Base-by-base conservation (phyloP, 2,329 filamentous ascomycete genomes). In the Ascochyta rabiei region DNA sequence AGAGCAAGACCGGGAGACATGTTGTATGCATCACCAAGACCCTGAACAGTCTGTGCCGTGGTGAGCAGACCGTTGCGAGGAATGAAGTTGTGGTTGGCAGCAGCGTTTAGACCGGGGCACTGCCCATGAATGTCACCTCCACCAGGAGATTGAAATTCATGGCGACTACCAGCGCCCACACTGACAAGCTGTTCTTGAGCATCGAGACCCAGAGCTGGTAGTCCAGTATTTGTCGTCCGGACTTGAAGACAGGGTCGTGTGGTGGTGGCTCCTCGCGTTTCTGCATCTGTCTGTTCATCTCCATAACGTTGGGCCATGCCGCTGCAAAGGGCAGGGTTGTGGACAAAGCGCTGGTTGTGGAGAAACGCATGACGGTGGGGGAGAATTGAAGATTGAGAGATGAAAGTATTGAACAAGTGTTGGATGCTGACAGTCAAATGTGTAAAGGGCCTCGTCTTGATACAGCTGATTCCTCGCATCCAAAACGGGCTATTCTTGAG, bases 71-170 rank as follows among this genome's bases (percentile, higher is more conserved):
- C 74, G 45, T 70, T 58, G 31, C 63, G 66, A 6, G 71, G 68
- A n/a, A 74, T 52, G 51, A 74, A 65, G 18, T 60, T 61, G 49
- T 72, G 70, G 35, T 73, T 74, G 7, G 70, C 69, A 41, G 69
- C 60, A 10, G 68, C 62, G 28, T 74, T 74, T 19, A 72, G 38
- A 7, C 59, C 68, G 8, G 70, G 70, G 34, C 71, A 74, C 13
- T 69, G 70, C 9, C 62, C 60, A n/a, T 64, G 64, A 9, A 64
- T 46, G 18, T 64, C 61, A 12, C 57, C 43, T 16, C 40, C 12
- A 10, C 40, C 24, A 33, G 60, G 56, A 15, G 48, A 30, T 9
- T 38, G 42, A 12, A 39, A 52, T 28, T 60, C 57, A 21, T 57
- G 47, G 6, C 57, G 50, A 18, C 57, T 60, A 4, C 54, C 51